Conservation (phyloP, 1,284 basidiomycete genomes). For the Ustilago tritici region DNA sequence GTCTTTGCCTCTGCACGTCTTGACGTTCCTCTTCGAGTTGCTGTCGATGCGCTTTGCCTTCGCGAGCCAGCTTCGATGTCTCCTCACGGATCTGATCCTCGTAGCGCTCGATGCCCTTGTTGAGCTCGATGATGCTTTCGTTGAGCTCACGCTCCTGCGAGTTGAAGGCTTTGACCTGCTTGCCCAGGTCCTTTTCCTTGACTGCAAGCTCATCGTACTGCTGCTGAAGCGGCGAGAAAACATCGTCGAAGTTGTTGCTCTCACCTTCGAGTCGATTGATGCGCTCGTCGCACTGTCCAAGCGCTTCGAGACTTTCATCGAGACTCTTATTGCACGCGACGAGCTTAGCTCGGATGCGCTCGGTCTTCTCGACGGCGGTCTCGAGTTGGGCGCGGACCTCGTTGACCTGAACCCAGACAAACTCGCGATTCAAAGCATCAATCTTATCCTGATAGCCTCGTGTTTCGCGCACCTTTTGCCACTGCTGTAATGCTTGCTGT, state of each 20-base stretch:
- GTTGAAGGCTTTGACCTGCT: conserved; percentile 62
- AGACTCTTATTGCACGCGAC: conserved; percentile 41
- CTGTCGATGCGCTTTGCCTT: conserved; percentile 51
- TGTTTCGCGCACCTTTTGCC: conserved; percentile 80
- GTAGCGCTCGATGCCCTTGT: conserved; percentile 72
- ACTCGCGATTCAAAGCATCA: conserved; percentile 80
- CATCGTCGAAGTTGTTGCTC: conserved; percentile 34
- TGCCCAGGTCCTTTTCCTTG: conserved; percentile 71
- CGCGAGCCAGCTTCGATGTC: conserved; percentile 60
- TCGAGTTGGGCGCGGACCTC: conserved; percentile 74
- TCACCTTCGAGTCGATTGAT: conserved; percentile 61
- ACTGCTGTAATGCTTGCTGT: conserved; percentile 76
- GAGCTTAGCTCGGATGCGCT: conserved; percentile 40
- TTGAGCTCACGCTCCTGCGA: conserved; percentile 50
- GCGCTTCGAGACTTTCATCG: conserved; percentile 29
- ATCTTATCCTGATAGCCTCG: conserved; percentile 78
- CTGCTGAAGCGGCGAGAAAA: conserved; percentile 47
- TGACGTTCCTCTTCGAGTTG: conserved; percentile 51
- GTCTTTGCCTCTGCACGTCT: conserved; percentile 33
- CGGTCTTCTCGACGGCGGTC: conserved; percentile 38
- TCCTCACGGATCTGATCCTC: conserved; percentile 73
- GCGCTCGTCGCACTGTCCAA: conserved; percentile 34
- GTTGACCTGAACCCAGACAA: conserved; percentile 89
- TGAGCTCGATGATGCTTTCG: conserved; percentile 53
- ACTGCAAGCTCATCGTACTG: conserved; percentile 35